phyloP scores from a whole-genome alignment of 108 stramenopile species.

The Nitzschia palea region DNA sequence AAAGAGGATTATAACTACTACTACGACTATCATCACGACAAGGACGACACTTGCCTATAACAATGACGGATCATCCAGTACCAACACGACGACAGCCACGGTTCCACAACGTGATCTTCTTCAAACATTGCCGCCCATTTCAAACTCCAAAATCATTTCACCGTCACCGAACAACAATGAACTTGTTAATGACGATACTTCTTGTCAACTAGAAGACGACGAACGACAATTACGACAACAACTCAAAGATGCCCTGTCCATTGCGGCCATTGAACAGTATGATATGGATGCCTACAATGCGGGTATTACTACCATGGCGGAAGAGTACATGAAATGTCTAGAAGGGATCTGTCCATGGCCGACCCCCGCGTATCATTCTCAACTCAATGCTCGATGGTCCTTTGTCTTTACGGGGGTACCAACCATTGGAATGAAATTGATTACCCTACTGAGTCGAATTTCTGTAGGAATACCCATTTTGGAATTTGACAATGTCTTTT shows the following conservation, averaged over 20 bases:
- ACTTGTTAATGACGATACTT: too few species aligned
- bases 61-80: too few species aligned
- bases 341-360: neutral
- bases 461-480: neutral
- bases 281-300: neutral
- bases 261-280: neutral
- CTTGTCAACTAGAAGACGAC: too few species aligned
- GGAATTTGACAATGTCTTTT: conserved; percentile 8
- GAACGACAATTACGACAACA: too few species aligned
- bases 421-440: conserved; percentile 1
- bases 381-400: neutral
- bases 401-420: conserved; percentile 2
- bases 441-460: neutral
- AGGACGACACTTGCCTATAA: too few species aligned
- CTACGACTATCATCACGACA: too few species aligned
- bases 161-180: too few species aligned
- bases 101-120: too few species aligned
- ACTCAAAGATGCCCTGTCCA: neutral
- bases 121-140: too few species aligned
- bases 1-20: too few species aligned
- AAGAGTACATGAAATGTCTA: neutral
- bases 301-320: neutral
- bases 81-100: too few species aligned
- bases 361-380: neutral
- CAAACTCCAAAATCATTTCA: too few species aligned